Percentiles rank a stretch among this genome's conserved stretches.
Conservation (phyloP, 2,329 filamentous ascomycete species). For the Aspergillus sp. region DNA sequence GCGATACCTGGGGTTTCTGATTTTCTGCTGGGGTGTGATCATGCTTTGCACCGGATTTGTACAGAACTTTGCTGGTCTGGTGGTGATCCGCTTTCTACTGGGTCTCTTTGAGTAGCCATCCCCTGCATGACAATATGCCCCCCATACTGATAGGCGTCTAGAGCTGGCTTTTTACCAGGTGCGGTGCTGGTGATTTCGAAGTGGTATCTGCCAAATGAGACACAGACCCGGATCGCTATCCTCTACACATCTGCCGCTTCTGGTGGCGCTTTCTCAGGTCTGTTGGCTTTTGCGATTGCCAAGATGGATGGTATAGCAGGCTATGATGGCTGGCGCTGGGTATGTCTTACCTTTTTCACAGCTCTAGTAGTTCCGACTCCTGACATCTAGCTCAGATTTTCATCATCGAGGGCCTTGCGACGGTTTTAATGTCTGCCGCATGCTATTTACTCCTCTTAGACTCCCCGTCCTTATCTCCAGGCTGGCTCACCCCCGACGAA, state of each 20-base stretch:
- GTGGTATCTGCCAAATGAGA: constrained; percentile 75
- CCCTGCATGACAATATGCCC: neutral
- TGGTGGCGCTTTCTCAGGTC: constrained; percentile 77
- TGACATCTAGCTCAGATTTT: constrained; percentile 36
- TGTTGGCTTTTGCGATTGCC: constrained; percentile 77
- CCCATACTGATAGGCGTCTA: neutral
- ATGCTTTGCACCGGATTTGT: constrained; percentile 20
- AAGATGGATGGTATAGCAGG: constrained; percentile 69
- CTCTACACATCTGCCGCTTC: constrained; percentile 78
- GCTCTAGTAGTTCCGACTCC: constrained; percentile 23
- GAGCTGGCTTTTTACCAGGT: constrained; percentile 58
- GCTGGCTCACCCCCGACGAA: constrained; percentile 43
- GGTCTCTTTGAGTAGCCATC: constrained; percentile 25
- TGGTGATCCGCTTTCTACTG: constrained; percentile 15
- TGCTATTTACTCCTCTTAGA: constrained; percentile 34
- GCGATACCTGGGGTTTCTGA: constrained; percentile 41
- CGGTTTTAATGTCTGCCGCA: constrained; percentile 58
- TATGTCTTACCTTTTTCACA: neutral
- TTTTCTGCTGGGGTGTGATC: constrained; percentile 24
- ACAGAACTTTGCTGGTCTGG: constrained; percentile 14
- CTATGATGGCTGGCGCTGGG: constrained; percentile 22
- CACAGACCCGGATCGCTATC: constrained; percentile 70
- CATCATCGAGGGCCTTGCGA: constrained; percentile 63
- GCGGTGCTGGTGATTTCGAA: constrained; percentile 75
- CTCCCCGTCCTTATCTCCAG: constrained; percentile 35